These are phyloP conservation scores for Podaxis sp. DNA, from an alignment of 768 basidiomycete species.

Conservation along the genomic window DNA sequence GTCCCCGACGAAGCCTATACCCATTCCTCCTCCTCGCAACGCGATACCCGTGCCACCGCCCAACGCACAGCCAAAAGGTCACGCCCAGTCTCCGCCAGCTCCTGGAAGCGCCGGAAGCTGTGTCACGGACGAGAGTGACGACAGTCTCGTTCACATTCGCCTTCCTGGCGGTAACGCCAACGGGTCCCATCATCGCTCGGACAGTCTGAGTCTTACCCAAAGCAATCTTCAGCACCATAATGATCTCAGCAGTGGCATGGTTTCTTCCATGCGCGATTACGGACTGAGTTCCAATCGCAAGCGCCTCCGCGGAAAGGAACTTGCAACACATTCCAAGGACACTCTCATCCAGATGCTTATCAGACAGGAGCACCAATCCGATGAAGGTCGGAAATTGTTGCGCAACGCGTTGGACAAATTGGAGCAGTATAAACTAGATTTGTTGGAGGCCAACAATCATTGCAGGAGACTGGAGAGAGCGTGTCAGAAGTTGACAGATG, in stretches of 20 bases:
- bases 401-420: constrained; percentile 1
- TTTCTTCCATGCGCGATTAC: background rate
- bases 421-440: background rate
- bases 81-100: constrained; percentile 2
- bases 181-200: background rate
- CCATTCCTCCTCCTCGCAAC: background rate
- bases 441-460: constrained; percentile 8
- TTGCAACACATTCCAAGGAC: constrained; percentile 6
- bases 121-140: constrained; percentile 9
- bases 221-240: background rate
- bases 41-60: constrained; percentile 6
- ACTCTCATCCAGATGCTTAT: constrained; percentile 7
- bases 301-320: constrained; percentile 7
- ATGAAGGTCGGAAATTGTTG: background rate
- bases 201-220: background rate
- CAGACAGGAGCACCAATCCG: background rate
- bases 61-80: background rate
- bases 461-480: constrained; percentile 7
- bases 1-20: background rate
- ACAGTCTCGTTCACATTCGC: constrained; percentile 6
- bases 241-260: background rate
- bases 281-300: background rate
- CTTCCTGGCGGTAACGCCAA: background rate
- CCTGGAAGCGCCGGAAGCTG: background rate
- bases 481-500: constrained; percentile 9